Evolutionary conservation across 208 protist genomes (phyloP).

Genomic region (Leishmania gerbilli): DNA sequence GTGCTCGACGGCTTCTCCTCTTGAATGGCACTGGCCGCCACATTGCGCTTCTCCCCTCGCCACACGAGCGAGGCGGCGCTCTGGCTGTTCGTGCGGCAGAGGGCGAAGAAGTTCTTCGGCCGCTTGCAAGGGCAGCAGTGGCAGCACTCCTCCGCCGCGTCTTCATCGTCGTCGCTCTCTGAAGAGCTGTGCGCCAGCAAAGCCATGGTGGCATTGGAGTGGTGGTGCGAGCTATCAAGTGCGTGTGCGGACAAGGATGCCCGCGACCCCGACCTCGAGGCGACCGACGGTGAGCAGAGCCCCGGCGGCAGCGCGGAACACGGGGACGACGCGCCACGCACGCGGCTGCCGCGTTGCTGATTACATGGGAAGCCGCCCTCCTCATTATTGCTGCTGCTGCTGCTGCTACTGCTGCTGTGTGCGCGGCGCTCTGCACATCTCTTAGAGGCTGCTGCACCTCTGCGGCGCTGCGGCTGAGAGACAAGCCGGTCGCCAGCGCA

Average conservation of each 20-base stretch:
- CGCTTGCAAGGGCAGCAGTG: constrained; percentile 53
- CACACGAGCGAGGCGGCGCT: background rate
- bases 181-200: background rate
- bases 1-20: background rate
- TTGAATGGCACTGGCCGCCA: background rate
- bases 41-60: background rate
- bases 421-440: background rate
- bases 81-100: constrained; percentile 18
- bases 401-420: constrained; percentile 6
- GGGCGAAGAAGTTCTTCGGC: constrained; percentile 42
- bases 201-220: background rate
- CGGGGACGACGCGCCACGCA: constrained; percentile 1
- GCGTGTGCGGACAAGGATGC: constrained; percentile 1
- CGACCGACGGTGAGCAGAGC: background rate
- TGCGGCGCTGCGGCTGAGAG: constrained; percentile 9
- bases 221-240: background rate
- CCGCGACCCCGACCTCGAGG: background rate
- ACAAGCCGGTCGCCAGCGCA: constrained; percentile 23
- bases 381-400: constrained; percentile 16
- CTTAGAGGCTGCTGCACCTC: constrained; percentile 4
- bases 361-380: constrained; percentile 31
- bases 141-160: constrained; percentile 34
- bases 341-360: constrained; percentile 14
- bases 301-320: constrained; percentile 8
- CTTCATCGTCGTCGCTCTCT: background rate